Conservation (phyloP, 192 early-diverging fungal genomes). For the Coemansia sp. region DNA sequence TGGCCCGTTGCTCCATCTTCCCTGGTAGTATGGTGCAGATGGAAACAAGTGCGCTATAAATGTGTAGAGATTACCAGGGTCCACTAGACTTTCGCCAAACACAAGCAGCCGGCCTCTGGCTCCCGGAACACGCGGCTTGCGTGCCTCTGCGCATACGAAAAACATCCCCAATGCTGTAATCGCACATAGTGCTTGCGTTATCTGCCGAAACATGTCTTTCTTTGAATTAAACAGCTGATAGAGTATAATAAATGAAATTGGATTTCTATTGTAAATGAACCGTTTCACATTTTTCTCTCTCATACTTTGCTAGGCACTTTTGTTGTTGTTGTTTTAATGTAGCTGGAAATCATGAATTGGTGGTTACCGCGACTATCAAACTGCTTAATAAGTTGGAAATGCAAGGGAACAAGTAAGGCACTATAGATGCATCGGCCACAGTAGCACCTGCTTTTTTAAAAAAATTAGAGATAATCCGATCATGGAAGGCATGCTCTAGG, state of each 20-base stretch:
- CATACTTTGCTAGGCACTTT: neutral
- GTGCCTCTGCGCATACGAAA: slow-evolving; percentile 3
- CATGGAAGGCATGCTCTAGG: no score
- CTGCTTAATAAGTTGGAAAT: neutral
- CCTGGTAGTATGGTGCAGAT: slow-evolving; percentile 51
- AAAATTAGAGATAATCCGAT: no score
- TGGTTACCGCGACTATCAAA: neutral
- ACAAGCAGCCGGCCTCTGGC: slow-evolving; percentile 48
- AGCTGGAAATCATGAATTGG: neutral
- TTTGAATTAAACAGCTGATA: neutral
- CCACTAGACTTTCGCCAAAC: slow-evolving; percentile 53
- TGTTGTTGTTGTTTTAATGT: no score
- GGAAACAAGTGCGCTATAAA: slow-evolving; percentile 49
- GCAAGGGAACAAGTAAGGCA: neutral
- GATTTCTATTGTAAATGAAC: neutral
- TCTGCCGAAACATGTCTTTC: neutral
- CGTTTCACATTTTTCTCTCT: neutral
- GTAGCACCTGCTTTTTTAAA: no score
- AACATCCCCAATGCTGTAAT: neutral
- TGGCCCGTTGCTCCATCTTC: slow-evolving; percentile 53
- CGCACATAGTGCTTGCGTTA: neutral
- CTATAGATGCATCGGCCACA: neutral
- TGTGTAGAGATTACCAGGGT: slow-evolving; percentile 51
- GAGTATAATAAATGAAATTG: neutral
- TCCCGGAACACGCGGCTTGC: slow-evolving; percentile 48